Evolutionary conservation across 2,329 filamentous ascomycete species (phyloP), one percentile per base, ranked within the genome.

Genomic region (Aspergillus sergii): DNA sequence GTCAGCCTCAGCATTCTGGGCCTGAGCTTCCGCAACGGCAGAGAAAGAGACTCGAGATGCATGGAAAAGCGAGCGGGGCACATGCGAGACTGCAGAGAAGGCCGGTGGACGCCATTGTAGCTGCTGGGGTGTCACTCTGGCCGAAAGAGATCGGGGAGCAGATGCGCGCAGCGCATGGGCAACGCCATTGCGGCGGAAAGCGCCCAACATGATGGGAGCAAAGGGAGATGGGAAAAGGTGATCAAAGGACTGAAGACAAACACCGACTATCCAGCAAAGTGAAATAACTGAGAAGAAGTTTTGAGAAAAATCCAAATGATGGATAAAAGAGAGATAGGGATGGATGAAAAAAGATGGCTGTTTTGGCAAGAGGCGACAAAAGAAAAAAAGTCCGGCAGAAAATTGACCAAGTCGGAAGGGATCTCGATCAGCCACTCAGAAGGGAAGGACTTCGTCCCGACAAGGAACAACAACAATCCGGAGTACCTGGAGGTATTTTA

Each of bases 171-270:
- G 68, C 61, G 72, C 78, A 60, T 76, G 76, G 61, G 69, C 70
- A 59, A 77, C 74, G 68, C 73, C 73, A 60, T 75, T 77, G 64
- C 75, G 76, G 70, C 77, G 78, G 71, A 79, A 68, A 68, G 73
- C 73, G 69, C 73, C 71, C 66, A 79, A 71, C 78, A 80, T 80
- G 59, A 67, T 75, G 64, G 41, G 48, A 50, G 43, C 28, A 19
- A n/a, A 28, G 41, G 36, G 62, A 48, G 12, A 32, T 9, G 48
- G 23, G 41, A n/a, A n/a, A 50, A 51, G 51, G 28, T 16, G 32
- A 53, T 41, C 23, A 12, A 55, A 32, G 28, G 61, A 53, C n/a
- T 45, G 16, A 19, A 34, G 11, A 19, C 34, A 48, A 57, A 28
- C 58, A 66, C 23, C 50, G 23, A 56, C 34, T 30, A 55, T 19